These are phyloP conservation scores for Entophlyctis helioformis DNA, from an alignment of 192 early-diverging fungal species.

Conservation along the genomic window DNA sequence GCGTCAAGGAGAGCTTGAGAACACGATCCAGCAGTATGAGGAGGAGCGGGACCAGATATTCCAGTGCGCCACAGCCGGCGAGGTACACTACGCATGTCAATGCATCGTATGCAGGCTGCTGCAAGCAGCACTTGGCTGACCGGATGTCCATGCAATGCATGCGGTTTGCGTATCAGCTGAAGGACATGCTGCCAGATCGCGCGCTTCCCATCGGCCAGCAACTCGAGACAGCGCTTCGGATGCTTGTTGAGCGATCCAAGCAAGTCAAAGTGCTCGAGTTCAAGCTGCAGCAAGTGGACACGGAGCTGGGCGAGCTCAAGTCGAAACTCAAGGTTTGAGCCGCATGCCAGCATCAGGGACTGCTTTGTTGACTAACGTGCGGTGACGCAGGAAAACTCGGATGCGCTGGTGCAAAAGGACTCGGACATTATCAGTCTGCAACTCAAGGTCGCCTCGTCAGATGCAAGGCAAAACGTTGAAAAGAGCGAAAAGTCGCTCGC, in stretches of 20 bases:
- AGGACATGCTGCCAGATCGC: conserved; percentile 26
- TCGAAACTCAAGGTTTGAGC: conserved; percentile 2
- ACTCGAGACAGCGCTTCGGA: conserved; percentile 26
- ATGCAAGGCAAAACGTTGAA: background rate
- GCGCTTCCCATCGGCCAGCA: conserved; percentile 35
- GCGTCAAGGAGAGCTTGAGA: conserved; percentile 30
- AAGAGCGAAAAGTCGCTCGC: no score
- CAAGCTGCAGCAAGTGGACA: conserved; percentile 22
- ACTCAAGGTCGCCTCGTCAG: background rate
- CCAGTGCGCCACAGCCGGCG: conserved; percentile 14
- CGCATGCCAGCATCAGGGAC: no score
- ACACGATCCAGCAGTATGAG: conserved; percentile 15
- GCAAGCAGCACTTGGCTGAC: no score
- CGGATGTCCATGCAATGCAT: no score
- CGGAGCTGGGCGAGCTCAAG: conserved; percentile 9
- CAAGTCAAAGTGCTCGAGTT: conserved; percentile 21
- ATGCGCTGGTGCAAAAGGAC: background rate
- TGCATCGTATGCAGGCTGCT: no score
- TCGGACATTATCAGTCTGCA: background rate
- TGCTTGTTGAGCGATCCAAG: conserved; percentile 25
- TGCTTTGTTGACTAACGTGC: no score
- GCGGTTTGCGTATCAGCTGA: conserved; percentile 3
- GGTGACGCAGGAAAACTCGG: no score
- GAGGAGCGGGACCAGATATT: conserved; percentile 36
- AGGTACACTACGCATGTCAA: conserved; percentile 21